These are phyloP conservation scores for Microascus cirrosus DNA, from an alignment of 2,329 filamentous ascomycete genomes.

Conservation along the genomic window DNA sequence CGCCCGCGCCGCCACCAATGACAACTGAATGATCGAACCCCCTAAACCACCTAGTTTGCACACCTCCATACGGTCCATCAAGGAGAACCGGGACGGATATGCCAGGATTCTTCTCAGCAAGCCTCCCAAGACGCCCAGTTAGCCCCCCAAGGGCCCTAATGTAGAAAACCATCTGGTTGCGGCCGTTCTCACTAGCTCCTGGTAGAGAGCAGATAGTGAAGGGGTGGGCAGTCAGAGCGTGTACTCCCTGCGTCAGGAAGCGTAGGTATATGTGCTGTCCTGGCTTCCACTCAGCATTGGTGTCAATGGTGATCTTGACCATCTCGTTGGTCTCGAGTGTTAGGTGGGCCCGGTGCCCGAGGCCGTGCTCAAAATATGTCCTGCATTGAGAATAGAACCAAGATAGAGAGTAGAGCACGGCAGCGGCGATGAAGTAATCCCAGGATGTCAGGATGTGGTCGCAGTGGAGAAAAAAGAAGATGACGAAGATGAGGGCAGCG, in stretches of 20 bases:
- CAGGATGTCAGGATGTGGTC: constrained; percentile 42
- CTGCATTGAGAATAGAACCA: constrained; percentile 35
- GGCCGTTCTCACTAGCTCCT: constrained; percentile 7
- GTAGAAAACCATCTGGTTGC: constrained; percentile 38
- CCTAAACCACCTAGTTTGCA: constrained; percentile 22
- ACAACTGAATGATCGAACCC: constrained; percentile 31
- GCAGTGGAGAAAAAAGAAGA: constrained; percentile 52
- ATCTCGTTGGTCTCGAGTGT: constrained; percentile 21
- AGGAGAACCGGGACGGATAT: constrained; percentile 31
- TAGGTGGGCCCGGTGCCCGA: constrained; percentile 28
- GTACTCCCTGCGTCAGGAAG: constrained; percentile 31
- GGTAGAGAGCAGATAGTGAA: constrained; percentile 38
- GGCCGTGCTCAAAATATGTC: constrained; percentile 38
- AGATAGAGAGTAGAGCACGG: constrained; percentile 15
- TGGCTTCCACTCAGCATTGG: constrained; percentile 31
- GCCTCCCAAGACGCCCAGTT: constrained; percentile 30
- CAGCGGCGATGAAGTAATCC: constrained; percentile 51
- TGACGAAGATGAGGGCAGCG: constrained; percentile 38
- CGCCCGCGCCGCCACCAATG: constrained; percentile 44
- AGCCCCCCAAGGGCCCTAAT: constrained; percentile 36
- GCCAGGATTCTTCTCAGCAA: constrained; percentile 23
- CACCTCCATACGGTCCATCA: constrained; percentile 49
- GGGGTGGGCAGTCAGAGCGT: constrained; percentile 35
- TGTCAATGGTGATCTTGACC: constrained; percentile 29
- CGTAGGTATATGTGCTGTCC: constrained; percentile 46